Evolutionary conservation across 75 land plant genomes (phyloP), one percentile per base, ranked within the genome.

Genomic region (Picea sitchensis): DNA sequence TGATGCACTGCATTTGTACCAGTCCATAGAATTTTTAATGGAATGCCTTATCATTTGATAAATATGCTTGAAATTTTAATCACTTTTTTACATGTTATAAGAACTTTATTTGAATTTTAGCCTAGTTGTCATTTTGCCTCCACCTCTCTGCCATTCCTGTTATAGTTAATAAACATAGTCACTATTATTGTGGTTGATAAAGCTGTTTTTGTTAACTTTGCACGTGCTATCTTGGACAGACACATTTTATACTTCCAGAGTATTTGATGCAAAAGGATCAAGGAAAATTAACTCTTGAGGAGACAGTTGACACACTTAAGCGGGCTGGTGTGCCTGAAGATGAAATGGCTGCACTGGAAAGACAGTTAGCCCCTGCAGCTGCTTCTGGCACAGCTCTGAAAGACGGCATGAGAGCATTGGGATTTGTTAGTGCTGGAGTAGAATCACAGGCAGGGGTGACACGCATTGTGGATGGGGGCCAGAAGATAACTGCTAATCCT

Each of bases 301-400:
- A 96, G 73, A 87, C 94, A 30, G 91, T 82, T 1, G 96, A 93
- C 77, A 86, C 88, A 62, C 69, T 91, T 62, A 91, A 90, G 75
- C 85, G 84, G 17, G 98, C 95, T 30, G 95, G 97, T 0, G 90
- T 89, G 14, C 78, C 89, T 34, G 94, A 93, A 59, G 98, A 96
- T 80, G 94, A 92, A 65, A 96, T 96, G 98, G 98, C 98, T 59
- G 98, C 92, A 32, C 84, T 96, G 5, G 98, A 96, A 61, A 84
- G 92, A 76, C 92, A 94, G 69, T 81, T 96, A 63, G 88, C 87
- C 1, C 89, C 96, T 18, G 76, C 87, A 5, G 75, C 87, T 26
- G 56, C 79, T 78, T 61, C 78, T 7, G 15, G 59, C 18, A 17
- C 20, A 12, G 59, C 83, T 26, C 30, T 76, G 57, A 81, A 80